Percentiles rank a stretch among this genome's conserved stretches.
phyloP scores from a whole-genome alignment of 306 rosid species.

The Comarum palustre region DNA sequence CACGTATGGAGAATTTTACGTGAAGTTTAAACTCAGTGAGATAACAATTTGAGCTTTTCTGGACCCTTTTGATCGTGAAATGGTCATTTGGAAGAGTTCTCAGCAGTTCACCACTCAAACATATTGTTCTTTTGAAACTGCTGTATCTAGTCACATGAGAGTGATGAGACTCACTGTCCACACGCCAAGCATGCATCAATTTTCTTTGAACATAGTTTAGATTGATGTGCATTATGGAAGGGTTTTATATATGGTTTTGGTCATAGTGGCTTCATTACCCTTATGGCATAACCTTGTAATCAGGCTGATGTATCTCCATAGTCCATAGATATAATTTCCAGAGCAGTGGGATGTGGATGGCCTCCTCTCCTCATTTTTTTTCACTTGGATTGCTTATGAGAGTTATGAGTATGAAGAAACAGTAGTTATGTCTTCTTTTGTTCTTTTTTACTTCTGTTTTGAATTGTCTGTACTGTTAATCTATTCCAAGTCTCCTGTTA shows the following conservation, averaged over 20 bases:
- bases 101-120: constrained; percentile 25
- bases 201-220: background rate
- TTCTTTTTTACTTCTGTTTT: background rate
- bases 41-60: constrained; percentile 27
- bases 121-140: constrained; percentile 3
- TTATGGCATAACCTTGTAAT: background rate
- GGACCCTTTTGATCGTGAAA: constrained; percentile 26
- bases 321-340: background rate
- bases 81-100: constrained; percentile 35
- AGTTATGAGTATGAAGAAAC: background rate
- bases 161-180: background rate
- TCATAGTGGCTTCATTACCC: background rate
- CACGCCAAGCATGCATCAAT: background rate
- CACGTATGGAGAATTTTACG: constrained; percentile 22
- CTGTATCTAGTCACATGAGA: background rate
- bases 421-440: background rate
- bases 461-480: background rate
- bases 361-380: background rate
- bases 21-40: constrained; percentile 44
- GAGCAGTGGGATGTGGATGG: background rate
- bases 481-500: background rate
- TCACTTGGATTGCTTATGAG: background rate
- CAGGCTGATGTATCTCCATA: background rate
- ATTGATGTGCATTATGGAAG: background rate
- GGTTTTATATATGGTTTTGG: background rate